These are phyloP conservation scores for Coemansia sp. DNA, from an alignment of 192 early-diverging fungal species.

Conservation along the genomic window DNA sequence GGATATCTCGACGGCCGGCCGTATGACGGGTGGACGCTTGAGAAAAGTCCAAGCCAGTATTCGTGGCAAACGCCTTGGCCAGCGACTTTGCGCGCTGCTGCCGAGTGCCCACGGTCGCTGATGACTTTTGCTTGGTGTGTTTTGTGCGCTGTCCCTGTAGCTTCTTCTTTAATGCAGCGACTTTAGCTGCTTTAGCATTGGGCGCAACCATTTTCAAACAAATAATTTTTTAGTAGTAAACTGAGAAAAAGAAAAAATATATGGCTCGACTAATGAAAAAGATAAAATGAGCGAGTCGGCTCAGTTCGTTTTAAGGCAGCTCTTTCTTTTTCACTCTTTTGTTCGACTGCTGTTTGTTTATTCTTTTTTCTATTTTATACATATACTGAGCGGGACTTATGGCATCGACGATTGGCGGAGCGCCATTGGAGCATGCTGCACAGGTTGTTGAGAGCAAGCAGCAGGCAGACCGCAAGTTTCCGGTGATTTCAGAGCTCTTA, in stretches of 20 bases:
- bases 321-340: conserved; percentile 1
- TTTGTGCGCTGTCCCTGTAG: conserved; percentile 1
- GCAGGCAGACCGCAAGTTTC: conserved; percentile 47
- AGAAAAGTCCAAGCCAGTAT: not conserved
- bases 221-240: not conserved
- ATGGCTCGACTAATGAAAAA: not conserved
- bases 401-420: conserved; percentile 10
- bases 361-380: conserved; percentile 2
- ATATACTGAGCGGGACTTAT: conserved; percentile 4
- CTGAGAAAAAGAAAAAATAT: conserved; percentile 6
- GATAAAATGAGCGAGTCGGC: not conserved
- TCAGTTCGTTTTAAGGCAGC: not conserved
- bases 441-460: conserved; percentile 36
- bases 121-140: not conserved
- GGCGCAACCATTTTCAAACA: not conserved
- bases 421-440: conserved; percentile 21
- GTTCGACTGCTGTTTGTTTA: not conserved
- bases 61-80: conserved; percentile 8
- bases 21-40: conserved; percentile 37
- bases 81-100: conserved; percentile 17
- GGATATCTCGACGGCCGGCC: conserved; percentile 27
- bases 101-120: not conserved
- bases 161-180: conserved; percentile 15
- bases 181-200: conserved; percentile 6
- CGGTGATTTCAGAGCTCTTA: conserved; percentile 44